These are phyloP conservation scores for Mucor piriformis DNA, from an alignment of 371 early-diverging fungal genomes.

Conservation along the genomic window DNA sequence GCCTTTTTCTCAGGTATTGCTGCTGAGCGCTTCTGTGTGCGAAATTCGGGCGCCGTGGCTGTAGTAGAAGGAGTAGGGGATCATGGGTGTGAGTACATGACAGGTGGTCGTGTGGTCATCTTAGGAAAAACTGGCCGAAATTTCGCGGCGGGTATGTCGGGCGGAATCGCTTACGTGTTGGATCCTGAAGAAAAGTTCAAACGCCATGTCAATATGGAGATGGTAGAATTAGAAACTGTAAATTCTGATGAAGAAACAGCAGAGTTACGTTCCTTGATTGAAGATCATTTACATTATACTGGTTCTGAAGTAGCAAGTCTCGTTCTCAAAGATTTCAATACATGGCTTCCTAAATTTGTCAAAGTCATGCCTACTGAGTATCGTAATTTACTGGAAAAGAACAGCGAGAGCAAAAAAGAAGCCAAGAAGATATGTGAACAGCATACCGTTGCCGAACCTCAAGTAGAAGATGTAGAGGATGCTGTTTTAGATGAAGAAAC, in stretches of 20 bases:
- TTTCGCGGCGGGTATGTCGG: constrained; percentile 96
- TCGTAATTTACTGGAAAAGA: constrained; percentile 72
- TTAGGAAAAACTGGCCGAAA: constrained; percentile 88
- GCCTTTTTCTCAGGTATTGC: constrained; percentile 94
- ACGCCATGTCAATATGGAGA: constrained; percentile 81
- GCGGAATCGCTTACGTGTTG: constrained; percentile 90
- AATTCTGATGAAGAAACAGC: constrained; percentile 75
- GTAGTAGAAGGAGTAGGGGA: constrained; percentile 97
- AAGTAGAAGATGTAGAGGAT: constrained; percentile 88
- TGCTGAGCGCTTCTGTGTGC: constrained; percentile 97
- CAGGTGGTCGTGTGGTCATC: constrained; percentile 87
- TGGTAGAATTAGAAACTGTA: constrained; percentile 85
- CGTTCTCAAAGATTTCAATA: constrained; percentile 71
- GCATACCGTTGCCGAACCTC: constrained; percentile 46
- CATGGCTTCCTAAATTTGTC: constrained; percentile 77
- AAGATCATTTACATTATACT: constrained; percentile 81
- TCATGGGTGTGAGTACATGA: constrained; percentile 99
- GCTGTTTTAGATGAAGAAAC: constrained; percentile 74
- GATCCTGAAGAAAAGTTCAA: constrained; percentile 62
- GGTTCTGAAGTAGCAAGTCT: constrained; percentile 79
- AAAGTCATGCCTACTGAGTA: constrained; percentile 95
- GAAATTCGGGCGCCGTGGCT: constrained; percentile 96
- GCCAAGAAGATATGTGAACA: constrained; percentile 32
- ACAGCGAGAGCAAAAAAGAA: constrained; percentile 39
- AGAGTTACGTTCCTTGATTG: constrained; percentile 75